These are phyloP conservation scores for Lasiodiplodia sp. DNA, from an alignment of 2,329 filamentous ascomycete genomes.

Conservation along the genomic window DNA sequence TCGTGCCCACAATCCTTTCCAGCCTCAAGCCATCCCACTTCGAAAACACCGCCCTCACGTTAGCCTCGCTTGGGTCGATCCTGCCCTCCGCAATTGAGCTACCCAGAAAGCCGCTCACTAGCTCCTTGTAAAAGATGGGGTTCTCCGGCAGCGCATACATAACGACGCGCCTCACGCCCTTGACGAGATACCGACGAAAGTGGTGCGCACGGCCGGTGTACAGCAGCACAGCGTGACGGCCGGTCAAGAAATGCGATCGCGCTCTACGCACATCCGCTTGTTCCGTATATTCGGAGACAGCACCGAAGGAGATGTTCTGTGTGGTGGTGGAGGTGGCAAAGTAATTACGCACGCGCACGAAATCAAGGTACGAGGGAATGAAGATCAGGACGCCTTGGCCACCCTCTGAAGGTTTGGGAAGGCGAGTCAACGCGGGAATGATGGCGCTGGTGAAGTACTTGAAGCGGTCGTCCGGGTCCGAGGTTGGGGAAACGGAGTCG, in stretches of 20 bases:
- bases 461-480: conserved; percentile 88
- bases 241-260: conserved; percentile 84
- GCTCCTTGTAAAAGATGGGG: conserved; percentile 78
- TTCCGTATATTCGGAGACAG: conserved; percentile 87
- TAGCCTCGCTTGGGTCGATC: conserved; percentile 58
- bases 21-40: conserved; percentile 89
- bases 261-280: conserved; percentile 81
- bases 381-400: conserved; percentile 79
- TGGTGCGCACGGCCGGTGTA: conserved; percentile 98
- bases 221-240: conserved; percentile 80
- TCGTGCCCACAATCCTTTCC: conserved; percentile 84
- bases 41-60: conserved; percentile 72
- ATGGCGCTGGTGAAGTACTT: conserved; percentile 87
- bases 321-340: conserved; percentile 74
- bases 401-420: conserved; percentile 64
- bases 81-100: conserved; percentile 63
- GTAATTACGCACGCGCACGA: conserved; percentile 90
- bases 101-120: conserved; percentile 72
- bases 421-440: conserved; percentile 75
- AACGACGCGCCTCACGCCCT: conserved; percentile 82
- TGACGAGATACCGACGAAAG: conserved; percentile 85
- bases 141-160: conserved; percentile 94
- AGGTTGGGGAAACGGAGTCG: conserved; percentile 71
- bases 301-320: conserved; percentile 73
- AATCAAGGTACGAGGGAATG: conserved; percentile 93